Base-by-base conservation (phyloP, 345 rosid species). In the Pistacia integerrima region DNA sequence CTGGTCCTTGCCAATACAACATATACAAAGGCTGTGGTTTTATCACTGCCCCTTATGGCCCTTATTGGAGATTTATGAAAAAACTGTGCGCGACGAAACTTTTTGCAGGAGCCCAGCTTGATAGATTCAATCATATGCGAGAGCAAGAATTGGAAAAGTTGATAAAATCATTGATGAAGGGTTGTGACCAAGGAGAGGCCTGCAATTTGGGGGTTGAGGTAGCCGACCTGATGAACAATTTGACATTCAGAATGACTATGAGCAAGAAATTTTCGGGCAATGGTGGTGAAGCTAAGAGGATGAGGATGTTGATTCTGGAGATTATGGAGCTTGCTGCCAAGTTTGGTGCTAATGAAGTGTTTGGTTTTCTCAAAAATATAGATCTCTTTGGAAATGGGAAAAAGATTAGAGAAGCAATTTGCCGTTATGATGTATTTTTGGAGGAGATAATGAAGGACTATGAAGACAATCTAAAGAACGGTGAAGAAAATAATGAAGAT, bases 31-130 rank as follows among this genome's bases (percentile, higher is more conserved):
- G 87, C 9, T 35, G 86, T 5, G 92, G 86, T 71, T 93, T 93
- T 78, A 74, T 85, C 38, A 88, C 77, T 20, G 85, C 84, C 4
- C 90, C 87, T 22, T 87, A 88, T 30, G 96, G 96, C n/a, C 13
- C 83, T 8, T 87, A 88, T 16, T 93, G 96, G 96, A 76, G 84
- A 73, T 91, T 91, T 81, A 90, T 91, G 92, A 90, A 85, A 72
- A 85, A 88, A 58, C 85, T 91, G n/a, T 88, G 93, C 84, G 83
- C 77, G 82, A 85, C 94, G 1, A 76, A 81, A 77, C 90, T 93
- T 18, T 84, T 93, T 2, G 81, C 85, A 0, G 92, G 89, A 14
- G 25, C 81, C 3, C 96, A 90, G 80, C 84, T 93, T 0, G 88
- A 83, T 11, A 73, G 90, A 36, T 93, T 88, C 81, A 70, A 77